Evolutionary conservation across 2,329 filamentous ascomycete genomes (phyloP).

Genomic region (Onygena corvina): DNA sequence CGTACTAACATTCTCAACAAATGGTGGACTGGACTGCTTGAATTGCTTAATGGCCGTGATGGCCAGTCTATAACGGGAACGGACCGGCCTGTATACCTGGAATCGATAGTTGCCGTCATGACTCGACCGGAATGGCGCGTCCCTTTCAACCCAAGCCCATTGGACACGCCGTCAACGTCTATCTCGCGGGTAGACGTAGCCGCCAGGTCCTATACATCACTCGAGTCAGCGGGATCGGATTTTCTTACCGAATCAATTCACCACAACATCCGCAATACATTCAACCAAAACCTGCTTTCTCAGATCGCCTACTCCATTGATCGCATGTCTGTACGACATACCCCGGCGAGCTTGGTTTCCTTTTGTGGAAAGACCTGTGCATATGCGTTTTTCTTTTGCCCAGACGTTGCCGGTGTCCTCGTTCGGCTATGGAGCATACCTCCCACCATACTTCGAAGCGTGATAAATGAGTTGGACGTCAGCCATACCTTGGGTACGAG

Average conservation of each 20-base stretch:
- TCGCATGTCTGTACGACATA: constrained; percentile 70
- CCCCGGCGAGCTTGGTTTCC: constrained; percentile 58
- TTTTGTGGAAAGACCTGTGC: constrained; percentile 86
- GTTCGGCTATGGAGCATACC: constrained; percentile 68
- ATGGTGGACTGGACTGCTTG: constrained; percentile 77
- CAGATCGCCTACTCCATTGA: constrained; percentile 83
- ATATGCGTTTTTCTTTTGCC: constrained; percentile 87
- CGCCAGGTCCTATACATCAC: constrained; percentile 45
- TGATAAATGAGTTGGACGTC: constrained; percentile 57
- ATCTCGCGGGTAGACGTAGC: constrained; percentile 27
- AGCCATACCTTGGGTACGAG: constrained; percentile 42
- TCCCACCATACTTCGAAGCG: constrained; percentile 55
- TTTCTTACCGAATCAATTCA: constrained; percentile 66
- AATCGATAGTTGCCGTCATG: constrained; percentile 72
- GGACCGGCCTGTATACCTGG: constrained; percentile 69
- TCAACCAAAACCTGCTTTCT: constrained; percentile 65
- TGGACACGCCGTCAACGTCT: constrained; percentile 39
- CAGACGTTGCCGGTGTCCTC: constrained; percentile 71
- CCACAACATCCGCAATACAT: constrained; percentile 81
- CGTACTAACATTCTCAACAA: constrained; percentile 70
- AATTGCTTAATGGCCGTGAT: constrained; percentile 64
- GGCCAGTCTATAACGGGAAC: constrained; percentile 68
- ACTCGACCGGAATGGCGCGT: constrained; percentile 77
- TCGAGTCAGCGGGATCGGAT: constrained; percentile 48
- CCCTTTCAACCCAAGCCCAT: constrained; percentile 44